Evolutionary conservation across 805 yeast genomes (phyloP), one percentile per base, ranked within the genome.

Genomic region (Saccharomycopsis sp.): DNA sequence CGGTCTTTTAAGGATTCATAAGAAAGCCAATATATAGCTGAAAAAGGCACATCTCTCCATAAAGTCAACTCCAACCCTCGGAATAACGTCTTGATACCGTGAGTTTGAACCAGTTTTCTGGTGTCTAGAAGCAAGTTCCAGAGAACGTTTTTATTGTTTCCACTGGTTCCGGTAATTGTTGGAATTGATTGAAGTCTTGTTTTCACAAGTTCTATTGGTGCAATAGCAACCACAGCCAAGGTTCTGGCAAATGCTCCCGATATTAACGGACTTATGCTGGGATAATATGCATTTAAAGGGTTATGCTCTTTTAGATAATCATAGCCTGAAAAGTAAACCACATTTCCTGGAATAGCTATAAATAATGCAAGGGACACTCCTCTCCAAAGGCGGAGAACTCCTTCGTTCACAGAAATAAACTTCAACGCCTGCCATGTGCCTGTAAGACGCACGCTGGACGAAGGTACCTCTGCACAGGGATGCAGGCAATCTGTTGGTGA

Each of bases 11-110:
- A 68, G 61, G 69, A 77, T 67, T 92, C 98, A 66, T 92, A 90
- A 3, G 86, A 79, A 9, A 89, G 82, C 99, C 99, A 94, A 71
- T 94, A 94, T 1, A 93, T 84, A 0, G 96, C 97, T 62, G 96
- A 86, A 69, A 94, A 94, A 1, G 99, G 99, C 0, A 93, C 98
- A 70, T 94, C 99, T 71, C 99, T 79, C 97, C 97, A 93, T 15
- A 94, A 76, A 0, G 99, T 94, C 47, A 94, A 78, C 47, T 87
- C 84, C 22, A 94, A 74, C 0, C 99, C 99, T 57, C 86, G 85
- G 77, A 91, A 94, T 19, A 94, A 70, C 0, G 90, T 79, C 1
- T 73, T 70, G 1, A 80, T 61, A 0, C 99, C 99, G 14, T 77
- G 76, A 1, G 68, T 61, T 44, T 72, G 69, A 3, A 89, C 73